Percentiles rank a stretch among this genome's conserved stretches.
phyloP scores from a whole-genome alignment of 164 flowering plant genomes.

The Platanus orientalis region DNA sequence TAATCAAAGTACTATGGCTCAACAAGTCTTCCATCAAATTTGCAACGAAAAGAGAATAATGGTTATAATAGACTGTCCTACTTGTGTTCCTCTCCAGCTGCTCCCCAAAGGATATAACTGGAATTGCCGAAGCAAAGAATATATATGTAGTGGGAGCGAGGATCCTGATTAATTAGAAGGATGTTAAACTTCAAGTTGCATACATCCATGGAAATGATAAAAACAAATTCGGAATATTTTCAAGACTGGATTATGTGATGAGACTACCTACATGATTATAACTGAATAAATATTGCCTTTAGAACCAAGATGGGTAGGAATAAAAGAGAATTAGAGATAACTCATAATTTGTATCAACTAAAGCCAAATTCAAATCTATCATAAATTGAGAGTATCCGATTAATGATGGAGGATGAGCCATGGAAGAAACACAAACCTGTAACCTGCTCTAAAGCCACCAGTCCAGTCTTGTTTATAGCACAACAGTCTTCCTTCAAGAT shows the following conservation, averaged over 20 bases:
- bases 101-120: conserved; percentile 31
- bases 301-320: not conserved
- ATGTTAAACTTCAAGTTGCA: not conserved
- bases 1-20: not conserved
- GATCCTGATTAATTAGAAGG: conserved; percentile 11
- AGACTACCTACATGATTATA: not conserved
- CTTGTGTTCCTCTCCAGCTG: conserved; percentile 28
- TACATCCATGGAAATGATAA: not conserved
- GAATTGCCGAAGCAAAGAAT: conserved; percentile 33
- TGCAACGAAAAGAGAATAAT: not conserved
- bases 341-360: not conserved
- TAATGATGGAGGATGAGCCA: not conserved
- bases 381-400: not conserved
- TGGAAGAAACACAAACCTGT: conserved; percentile 49
- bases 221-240: not conserved
- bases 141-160: conserved; percentile 30
- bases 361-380: not conserved
- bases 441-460: conserved; percentile 74
- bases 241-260: not conserved
- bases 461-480: conserved; percentile 99
- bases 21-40: not conserved
- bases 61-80: not conserved
- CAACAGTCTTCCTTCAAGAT: conserved; percentile 65
- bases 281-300: not conserved
- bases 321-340: not conserved